Conservation (phyloP, 2,329 filamentous ascomycete species). For the Pseudofabraea citricarpa region DNA sequence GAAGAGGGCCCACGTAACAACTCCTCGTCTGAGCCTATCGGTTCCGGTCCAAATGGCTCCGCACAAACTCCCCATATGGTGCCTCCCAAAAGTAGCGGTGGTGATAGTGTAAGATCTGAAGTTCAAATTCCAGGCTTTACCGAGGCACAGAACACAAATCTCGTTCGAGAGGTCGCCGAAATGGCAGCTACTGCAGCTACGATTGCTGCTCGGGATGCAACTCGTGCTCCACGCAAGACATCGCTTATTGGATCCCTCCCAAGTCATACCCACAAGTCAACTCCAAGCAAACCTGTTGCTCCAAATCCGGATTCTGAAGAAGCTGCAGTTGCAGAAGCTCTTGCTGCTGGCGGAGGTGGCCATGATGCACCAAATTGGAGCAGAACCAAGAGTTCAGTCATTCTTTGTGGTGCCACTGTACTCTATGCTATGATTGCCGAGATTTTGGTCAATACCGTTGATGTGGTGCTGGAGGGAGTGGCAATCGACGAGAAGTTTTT, state of each 20-base stretch:
- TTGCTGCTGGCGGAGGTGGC: conserved; percentile 52
- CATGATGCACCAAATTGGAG: conserved; percentile 99
- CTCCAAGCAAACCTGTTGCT: conserved; percentile 27
- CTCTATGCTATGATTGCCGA: conserved; percentile 97
- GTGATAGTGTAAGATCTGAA: conserved; percentile 38
- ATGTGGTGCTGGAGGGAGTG: conserved; percentile 87
- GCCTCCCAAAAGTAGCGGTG: conserved; percentile 58
- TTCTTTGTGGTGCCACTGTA: conserved; percentile 82
- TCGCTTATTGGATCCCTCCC: conserved; percentile 35
- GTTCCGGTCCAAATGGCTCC: conserved; percentile 35
- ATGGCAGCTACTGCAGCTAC: conserved; percentile 89
- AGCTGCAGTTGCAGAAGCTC: conserved; percentile 26
- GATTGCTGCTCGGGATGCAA: conserved; percentile 76
- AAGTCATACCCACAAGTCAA: conserved; percentile 22
- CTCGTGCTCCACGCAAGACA: conserved; percentile 45
- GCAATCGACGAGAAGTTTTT: conserved; percentile 96
- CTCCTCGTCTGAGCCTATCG: conserved; percentile 25
- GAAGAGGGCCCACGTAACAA: conserved; percentile 38
- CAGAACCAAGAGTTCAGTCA: conserved; percentile 81
- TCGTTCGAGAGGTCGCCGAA: conserved; percentile 86
- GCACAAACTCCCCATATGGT: conserved; percentile 64
- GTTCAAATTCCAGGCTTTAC: conserved; percentile 66
- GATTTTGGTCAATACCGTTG: conserved; percentile 93
- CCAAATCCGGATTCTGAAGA: conserved; percentile 27
- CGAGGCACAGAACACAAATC: conserved; percentile 72